Base-by-base conservation (phyloP, 768 basidiomycete species). In the Serpula lacrymans region DNA sequence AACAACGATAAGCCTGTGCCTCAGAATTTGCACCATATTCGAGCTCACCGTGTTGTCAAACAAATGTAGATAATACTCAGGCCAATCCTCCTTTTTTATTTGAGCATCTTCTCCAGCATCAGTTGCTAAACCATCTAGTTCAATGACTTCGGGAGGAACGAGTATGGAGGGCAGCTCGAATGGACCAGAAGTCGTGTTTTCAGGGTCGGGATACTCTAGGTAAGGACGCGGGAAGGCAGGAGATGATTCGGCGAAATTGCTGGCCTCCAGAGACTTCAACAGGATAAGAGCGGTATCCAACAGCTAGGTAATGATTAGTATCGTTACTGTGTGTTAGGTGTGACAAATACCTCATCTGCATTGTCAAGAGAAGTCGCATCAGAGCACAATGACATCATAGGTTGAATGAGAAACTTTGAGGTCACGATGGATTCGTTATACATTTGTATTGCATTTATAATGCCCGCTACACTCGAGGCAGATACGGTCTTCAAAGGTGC, bases 81-180 rank as follows among this genome's bases (percentile, higher is more conserved):
- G 84, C 80, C 88, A 87, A 48, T 90, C 87, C 53, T 88, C 85
- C 54, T 83, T 88, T 58, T 86, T 86, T 20, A 84, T 72, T 48
- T 76, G 77, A 0, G 80, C 74, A 28, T 85, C 83, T 49, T 84
- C 84, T 13, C 81, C 81, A 13, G 78, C 71, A 36, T 88, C 84
- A 1, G 75, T 72, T 0, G 82, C 71, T 32, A 90, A 64, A 1
- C 75, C 73, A 28, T 90, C 89, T 7, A 88, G 70, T 49, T 92
- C 90, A 21, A 90, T 84, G 17, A 84, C 77, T 59, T 94, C 91
- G 1, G 91, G 91, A 2, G 91, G 90, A 0, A 94, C 88, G 13
- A 94, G 71, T 28, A 93, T 80, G 24, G 78, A 72, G 5, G 89
- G 89, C 8, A 94, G 69, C 22, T 78, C 73, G 49, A 86, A 90